These are phyloP conservation scores for Extremus antarcticus DNA, from an alignment of 495 filamentous ascomycete species.

Conservation along the genomic window DNA sequence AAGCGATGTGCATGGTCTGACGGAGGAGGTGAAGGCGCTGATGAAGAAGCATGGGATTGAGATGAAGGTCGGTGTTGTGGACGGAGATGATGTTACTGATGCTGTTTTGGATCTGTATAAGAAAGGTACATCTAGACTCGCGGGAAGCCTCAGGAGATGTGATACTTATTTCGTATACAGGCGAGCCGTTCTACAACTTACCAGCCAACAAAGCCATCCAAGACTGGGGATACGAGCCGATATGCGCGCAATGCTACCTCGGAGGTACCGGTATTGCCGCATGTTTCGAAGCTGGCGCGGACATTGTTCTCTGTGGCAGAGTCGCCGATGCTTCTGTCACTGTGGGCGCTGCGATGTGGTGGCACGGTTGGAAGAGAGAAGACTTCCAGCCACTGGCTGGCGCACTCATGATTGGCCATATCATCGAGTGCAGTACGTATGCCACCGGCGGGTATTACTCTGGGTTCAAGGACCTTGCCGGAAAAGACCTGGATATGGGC, in stretches of 20 bases:
- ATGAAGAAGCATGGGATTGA: conserved; percentile 34
- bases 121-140: too few species aligned
- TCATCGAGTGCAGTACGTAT: conserved; percentile 23
- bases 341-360: conserved; percentile 27
- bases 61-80: conserved; percentile 43
- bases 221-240: conserved; percentile 43
- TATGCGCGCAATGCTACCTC: conserved; percentile 38
- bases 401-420: conserved; percentile 23
- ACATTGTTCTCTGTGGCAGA: conserved; percentile 32
- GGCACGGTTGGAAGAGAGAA: conserved; percentile 28
- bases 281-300: conserved; percentile 28
- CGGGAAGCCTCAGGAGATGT: conserved; percentile 23
- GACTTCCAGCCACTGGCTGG: conserved; percentile 24
- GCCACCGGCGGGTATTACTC: conserved; percentile 22
- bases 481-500: conserved; percentile 18
- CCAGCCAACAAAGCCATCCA: conserved; percentile 39
- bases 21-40: conserved; percentile 37
- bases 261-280: conserved; percentile 29
- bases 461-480: conserved; percentile 20
- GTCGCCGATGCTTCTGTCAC: conserved; percentile 29
- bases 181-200: conserved; percentile 38
- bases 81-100: conserved; percentile 42
- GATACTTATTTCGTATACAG: conserved; percentile 2
- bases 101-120: conserved; percentile 34
- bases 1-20: conserved; percentile 38